phyloP scores from a whole-genome alignment of 495 filamentous ascomycete genomes.

The Aspergillus nanangensis region DNA sequence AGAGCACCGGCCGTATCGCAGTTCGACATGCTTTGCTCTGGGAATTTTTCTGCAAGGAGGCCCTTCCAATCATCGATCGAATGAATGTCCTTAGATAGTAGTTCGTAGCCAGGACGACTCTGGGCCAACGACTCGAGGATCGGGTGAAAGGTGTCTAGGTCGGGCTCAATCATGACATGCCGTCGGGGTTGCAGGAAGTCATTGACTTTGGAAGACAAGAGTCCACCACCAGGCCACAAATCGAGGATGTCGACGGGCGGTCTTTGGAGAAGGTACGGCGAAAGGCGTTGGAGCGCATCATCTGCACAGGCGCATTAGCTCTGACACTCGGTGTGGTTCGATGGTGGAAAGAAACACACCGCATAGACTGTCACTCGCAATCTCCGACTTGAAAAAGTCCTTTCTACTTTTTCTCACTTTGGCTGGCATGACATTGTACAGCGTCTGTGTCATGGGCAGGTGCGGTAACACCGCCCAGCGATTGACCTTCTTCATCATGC shows the following conservation, averaged over 20 bases:
- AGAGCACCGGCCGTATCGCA: constrained; percentile 20
- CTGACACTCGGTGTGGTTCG: not conserved
- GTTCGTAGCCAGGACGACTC: constrained; percentile 47
- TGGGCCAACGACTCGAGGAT: constrained; percentile 61
- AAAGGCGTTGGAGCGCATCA: constrained; percentile 47
- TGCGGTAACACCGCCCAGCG: constrained; percentile 8
- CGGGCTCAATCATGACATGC: constrained; percentile 76
- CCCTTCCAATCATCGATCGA: constrained; percentile 45
- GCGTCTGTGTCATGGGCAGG: constrained; percentile 16
- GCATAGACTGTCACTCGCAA: constrained; percentile 58
- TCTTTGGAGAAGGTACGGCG: constrained; percentile 57
- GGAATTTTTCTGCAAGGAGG: constrained; percentile 37
- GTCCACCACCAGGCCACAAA: constrained; percentile 69
- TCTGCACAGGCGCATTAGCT: constrained; percentile 29
- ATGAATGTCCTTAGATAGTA: constrained; percentile 44
- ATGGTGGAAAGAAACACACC: constrained; percentile 35
- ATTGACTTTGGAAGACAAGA: constrained; percentile 74
- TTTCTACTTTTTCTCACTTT: constrained; percentile 3
- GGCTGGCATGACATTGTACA: constrained; percentile 9
- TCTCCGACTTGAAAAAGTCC: constrained; percentile 17
- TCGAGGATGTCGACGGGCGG: constrained; percentile 77
- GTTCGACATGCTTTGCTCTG: constrained; percentile 22
- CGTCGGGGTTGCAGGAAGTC: constrained; percentile 67
- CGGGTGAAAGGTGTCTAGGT: constrained; percentile 44
- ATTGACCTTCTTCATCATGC: constrained; percentile 5